These are phyloP conservation scores for Coccomyxa subellipsoidea DNA, from an alignment of 163 green algal species.

Conservation along the genomic window DNA sequence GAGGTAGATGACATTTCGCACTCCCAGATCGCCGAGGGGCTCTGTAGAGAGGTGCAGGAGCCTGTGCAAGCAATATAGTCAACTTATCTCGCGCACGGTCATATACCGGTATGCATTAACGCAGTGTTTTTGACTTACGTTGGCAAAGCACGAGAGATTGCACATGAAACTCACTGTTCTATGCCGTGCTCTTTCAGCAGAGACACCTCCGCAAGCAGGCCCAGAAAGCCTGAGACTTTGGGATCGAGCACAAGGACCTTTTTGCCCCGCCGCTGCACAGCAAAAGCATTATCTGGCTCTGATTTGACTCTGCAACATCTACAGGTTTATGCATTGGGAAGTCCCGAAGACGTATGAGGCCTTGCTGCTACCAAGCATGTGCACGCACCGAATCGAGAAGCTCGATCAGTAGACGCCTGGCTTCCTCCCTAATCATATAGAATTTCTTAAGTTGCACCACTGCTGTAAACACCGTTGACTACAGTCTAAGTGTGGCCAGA, in stretches of 20 bases:
- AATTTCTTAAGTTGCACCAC: not conserved
- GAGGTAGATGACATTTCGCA: slow-evolving; percentile 54
- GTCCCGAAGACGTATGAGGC: too few relatives aligned
- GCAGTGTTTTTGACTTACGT: too few relatives aligned
- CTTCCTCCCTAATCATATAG: slow-evolving; percentile 22
- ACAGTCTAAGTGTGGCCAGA: too few relatives aligned
- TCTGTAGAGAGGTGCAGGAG: slow-evolving; percentile 48
- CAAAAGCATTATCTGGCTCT: not conserved
- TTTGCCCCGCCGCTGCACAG: slow-evolving; percentile 57
- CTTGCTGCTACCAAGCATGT: not conserved
- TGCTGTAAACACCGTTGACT: too few relatives aligned
- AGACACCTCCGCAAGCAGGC: slow-evolving; percentile 56
- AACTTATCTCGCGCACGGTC: too few relatives aligned
- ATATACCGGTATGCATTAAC: too few relatives aligned
- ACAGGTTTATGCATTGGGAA: too few relatives aligned
- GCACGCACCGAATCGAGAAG: slow-evolving; percentile 26
- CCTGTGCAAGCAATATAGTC: slow-evolving; percentile 31
- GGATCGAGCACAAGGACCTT: slow-evolving; percentile 80
- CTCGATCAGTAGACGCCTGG: slow-evolving; percentile 19
- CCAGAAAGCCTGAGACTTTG: slow-evolving; percentile 54
- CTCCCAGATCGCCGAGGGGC: slow-evolving; percentile 40
- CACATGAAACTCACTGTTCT: slow-evolving; percentile 43
- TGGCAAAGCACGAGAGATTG: too few relatives aligned
- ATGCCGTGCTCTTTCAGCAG: slow-evolving; percentile 79
- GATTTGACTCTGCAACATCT: too few relatives aligned